Evolutionary conservation across 805 yeast species (phyloP).

Genomic region (Saturnispora halmiae): DNA sequence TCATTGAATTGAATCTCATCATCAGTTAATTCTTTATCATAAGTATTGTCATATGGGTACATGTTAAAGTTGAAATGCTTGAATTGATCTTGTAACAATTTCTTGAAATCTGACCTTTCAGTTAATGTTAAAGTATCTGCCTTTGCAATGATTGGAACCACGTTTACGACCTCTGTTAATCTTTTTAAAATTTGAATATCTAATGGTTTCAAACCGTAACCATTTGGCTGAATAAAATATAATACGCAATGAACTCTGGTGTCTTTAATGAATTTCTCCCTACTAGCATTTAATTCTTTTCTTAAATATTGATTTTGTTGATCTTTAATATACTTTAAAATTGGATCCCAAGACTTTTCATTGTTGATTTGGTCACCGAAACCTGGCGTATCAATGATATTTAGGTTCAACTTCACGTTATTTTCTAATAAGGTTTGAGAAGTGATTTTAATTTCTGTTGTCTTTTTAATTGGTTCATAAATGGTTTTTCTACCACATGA

Average conservation of each 20-base stretch:
- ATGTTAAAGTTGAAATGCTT: constrained; percentile 60
- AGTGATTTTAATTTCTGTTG: constrained; percentile 73
- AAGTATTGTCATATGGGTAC: constrained; percentile 63
- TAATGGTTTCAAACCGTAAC: constrained; percentile 72
- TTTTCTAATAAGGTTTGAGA: constrained; percentile 72
- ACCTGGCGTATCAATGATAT: constrained; percentile 94
- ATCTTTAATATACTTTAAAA: constrained; percentile 87
- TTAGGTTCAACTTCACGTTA: constrained; percentile 75
- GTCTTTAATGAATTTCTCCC: constrained; percentile 75
- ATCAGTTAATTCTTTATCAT: constrained; percentile 38
- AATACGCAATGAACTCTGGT: constrained; percentile 90
- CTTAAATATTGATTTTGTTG: constrained; percentile 87
- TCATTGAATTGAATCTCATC: constrained; percentile 67
- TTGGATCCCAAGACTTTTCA: constrained; percentile 95
- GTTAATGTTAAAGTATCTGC: constrained; percentile 80
- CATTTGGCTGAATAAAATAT: constrained; percentile 85
- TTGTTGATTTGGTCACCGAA: constrained; percentile 96
- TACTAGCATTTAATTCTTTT: constrained; percentile 88
- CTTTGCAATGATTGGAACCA: constrained; percentile 92
- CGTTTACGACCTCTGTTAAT: constrained; percentile 83
- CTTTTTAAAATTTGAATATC: constrained; percentile 78
- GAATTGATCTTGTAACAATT: constrained; percentile 68
- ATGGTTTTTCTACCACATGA: constrained; percentile 63
- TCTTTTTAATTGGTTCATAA: constrained; percentile 69
- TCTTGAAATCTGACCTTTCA: constrained; percentile 76